phyloP scores from a whole-genome alignment of 1,139 yeast species.

The Eremothecium cymbalariae region DNA sequence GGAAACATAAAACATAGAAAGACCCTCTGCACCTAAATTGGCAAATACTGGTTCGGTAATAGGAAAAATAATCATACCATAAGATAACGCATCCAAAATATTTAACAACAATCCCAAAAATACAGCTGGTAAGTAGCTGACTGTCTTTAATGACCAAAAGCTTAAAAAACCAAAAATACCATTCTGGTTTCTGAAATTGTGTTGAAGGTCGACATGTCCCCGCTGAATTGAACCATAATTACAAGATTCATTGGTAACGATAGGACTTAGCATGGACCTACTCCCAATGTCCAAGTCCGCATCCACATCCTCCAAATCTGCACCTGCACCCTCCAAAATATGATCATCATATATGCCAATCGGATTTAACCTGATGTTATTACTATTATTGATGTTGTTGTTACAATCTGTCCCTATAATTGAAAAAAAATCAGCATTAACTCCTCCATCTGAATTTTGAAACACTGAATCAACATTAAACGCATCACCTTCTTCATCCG shows the following conservation, averaged over 20 bases:
- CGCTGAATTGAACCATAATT: conserved; percentile 10
- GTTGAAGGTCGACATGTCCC: conserved; percentile 10
- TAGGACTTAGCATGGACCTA: conserved; percentile 3
- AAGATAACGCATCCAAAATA: conserved; percentile 85
- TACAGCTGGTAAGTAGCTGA: conserved; percentile 45
- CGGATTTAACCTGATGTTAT: conserved; percentile 4
- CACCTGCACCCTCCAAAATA: conserved; percentile 2
- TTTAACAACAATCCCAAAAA: conserved; percentile 76
- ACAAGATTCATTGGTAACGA: conserved; percentile 6
- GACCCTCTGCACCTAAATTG: conserved; percentile 75
- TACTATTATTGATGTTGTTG: conserved; percentile 6
- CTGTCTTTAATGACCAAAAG: conserved; percentile 10
- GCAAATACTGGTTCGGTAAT: conserved; percentile 72
- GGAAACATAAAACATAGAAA: conserved; percentile 89
- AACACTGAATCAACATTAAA: neutral
- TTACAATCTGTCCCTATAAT: conserved; percentile 5
- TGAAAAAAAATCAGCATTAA: neutral
- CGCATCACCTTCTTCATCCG: neutral
- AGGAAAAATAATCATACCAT: conserved; percentile 97
- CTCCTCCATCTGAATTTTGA: neutral
- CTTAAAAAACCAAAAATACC: conserved; percentile 4
- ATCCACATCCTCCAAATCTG: neutral
- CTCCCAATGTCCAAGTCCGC: neutral
- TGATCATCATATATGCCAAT: conserved; percentile 1
- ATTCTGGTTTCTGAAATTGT: conserved; percentile 9